phyloP scores from a whole-genome alignment of 495 filamentous ascomycete species.

The Astrothelium macrocarpum region DNA sequence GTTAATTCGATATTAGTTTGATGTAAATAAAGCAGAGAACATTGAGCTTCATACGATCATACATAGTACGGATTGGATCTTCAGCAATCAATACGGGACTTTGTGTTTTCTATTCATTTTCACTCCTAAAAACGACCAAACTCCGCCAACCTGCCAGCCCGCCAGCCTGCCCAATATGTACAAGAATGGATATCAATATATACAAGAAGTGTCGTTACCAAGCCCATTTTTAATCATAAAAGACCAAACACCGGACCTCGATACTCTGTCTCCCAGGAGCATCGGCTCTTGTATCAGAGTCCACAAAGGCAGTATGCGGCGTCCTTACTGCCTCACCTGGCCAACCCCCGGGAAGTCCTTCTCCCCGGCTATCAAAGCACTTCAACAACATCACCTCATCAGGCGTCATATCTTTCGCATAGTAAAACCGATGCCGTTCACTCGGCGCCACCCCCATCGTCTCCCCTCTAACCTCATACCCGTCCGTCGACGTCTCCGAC shows the following conservation, averaged over 20 bases:
- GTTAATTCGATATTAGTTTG: no score
- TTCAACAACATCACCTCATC: conserved; percentile 34
- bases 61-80: no score
- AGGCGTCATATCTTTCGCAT: conserved; percentile 34
- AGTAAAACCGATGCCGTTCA: conserved; percentile 30
- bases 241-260: conserved; percentile 27
- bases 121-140: no score
- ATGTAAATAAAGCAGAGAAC: no score
- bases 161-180: not conserved
- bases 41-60: no score
- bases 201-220: not conserved
- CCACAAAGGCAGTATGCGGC: conserved; percentile 34
- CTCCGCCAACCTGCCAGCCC: no score
- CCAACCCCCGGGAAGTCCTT: conserved; percentile 25
- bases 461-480: conserved; percentile 32
- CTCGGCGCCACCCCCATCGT: conserved; percentile 28
- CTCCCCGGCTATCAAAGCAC: conserved; percentile 30
- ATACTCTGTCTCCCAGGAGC: conserved; percentile 31
- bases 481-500: conserved; percentile 16
- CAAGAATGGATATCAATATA: not conserved
- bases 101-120: no score
- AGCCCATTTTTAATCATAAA: conserved; percentile 1
- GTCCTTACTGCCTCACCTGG: conserved; percentile 28
- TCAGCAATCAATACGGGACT: no score
- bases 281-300: conserved; percentile 19